Evolutionary conservation across 2,329 filamentous ascomycete species (phyloP).

Genomic region (Trichophyton schoenleinii): DNA sequence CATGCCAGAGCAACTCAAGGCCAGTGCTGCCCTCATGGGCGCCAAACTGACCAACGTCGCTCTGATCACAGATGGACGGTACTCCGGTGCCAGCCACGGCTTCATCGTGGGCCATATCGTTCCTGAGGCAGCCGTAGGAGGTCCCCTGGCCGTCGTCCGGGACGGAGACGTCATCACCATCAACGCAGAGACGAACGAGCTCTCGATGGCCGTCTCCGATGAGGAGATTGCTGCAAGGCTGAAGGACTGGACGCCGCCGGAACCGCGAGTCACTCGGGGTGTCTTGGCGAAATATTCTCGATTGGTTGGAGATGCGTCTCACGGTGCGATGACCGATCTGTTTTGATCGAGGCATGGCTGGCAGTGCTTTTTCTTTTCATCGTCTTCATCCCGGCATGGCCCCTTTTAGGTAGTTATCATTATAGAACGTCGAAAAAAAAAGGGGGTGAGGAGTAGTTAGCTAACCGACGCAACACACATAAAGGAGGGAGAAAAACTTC

Average conservation of each 20-base stretch:
- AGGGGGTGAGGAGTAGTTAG: too few species aligned
- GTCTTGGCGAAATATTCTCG: conserved; percentile 80
- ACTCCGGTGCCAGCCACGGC: conserved; percentile 64
- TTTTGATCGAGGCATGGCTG: conserved; percentile 31
- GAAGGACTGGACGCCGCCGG: conserved; percentile 57
- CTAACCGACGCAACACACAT: too few species aligned
- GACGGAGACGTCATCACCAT: conserved; percentile 74
- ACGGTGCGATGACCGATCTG: conserved; percentile 78
- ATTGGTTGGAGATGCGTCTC: conserved; percentile 80
- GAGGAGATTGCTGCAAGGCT: conserved; percentile 56
- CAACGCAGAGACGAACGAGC: conserved; percentile 62
- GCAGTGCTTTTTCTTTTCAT: too few species aligned
- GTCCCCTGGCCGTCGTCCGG: conserved; percentile 68
- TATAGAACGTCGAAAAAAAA: too few species aligned
- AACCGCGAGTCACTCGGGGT: conserved; percentile 63
- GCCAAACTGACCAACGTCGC: conserved; percentile 78
- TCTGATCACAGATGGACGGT: conserved; percentile 71
- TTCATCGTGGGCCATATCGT: conserved; percentile 92
- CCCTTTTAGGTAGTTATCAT: too few species aligned
- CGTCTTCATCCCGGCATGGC: too few species aligned
- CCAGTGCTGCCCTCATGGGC: conserved; percentile 83
- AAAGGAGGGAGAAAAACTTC: too few species aligned
- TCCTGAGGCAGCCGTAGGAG: conserved; percentile 74
- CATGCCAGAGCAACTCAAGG: conserved; percentile 86
- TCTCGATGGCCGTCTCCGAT: conserved; percentile 59